Conservation (phyloP, 352 stramenopile genomes). For the Saprolegnia diclina region DNA sequence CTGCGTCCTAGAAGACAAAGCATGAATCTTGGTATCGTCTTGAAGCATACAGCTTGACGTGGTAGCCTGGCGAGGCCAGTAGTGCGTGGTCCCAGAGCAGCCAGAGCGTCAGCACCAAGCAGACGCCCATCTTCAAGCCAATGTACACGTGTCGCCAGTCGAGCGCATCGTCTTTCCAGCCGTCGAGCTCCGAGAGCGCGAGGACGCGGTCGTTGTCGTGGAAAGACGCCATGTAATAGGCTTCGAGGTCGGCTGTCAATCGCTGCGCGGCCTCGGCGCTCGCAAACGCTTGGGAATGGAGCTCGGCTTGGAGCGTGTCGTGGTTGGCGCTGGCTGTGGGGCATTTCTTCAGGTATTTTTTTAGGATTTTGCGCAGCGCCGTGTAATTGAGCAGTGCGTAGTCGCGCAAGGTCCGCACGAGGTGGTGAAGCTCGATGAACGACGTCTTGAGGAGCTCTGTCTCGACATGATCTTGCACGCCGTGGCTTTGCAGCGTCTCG, state of each 20-base stretch:
- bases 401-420: conserved; percentile 92
- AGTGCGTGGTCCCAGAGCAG: conserved; percentile 88
- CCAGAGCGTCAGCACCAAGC: conserved; percentile 81
- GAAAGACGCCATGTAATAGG: conserved; percentile 62
- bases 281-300: conserved; percentile 39
- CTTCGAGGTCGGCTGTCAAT: conserved; percentile 53
- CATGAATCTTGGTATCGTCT: not conserved
- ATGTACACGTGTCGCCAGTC: conserved; percentile 80
- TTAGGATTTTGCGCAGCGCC: conserved; percentile 97
- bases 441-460: conserved; percentile 85
- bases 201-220: conserved; percentile 68
- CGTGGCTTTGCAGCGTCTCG: conserved; percentile 40
- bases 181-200: conserved; percentile 74
- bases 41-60: not conserved
- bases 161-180: conserved; percentile 60
- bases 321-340: conserved; percentile 35
- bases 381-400: conserved; percentile 98
- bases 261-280: conserved; percentile 37
- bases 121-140: conserved; percentile 74
- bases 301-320: conserved; percentile 10
- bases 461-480: not conserved
- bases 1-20: not conserved
- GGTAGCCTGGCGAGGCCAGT: not conserved
- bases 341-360: conserved; percentile 93
- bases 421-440: conserved; percentile 90